A percentile compares a stretch with the other conserved stretches of the same genome.
phyloP scores from a whole-genome alignment of 163 green algal genomes.

The Scenedesmus sp. region DNA sequence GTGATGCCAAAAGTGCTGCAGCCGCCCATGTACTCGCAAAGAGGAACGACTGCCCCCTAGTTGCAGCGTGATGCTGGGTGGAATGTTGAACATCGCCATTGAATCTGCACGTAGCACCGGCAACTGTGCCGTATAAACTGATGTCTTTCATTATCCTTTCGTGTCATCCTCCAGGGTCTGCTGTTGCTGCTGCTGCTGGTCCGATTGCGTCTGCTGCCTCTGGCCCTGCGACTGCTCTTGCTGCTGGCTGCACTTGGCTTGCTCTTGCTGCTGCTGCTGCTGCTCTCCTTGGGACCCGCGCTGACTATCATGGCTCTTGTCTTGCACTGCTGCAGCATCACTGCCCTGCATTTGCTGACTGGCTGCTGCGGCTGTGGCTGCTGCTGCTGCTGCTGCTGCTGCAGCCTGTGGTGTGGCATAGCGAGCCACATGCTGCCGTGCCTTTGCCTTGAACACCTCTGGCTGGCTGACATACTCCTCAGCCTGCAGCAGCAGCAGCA shows the following conservation, averaged over 20 bases:
- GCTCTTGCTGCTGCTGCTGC: background rate
- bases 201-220: background rate
- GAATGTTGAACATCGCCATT: no score
- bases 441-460: constrained; percentile 51
- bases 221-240: constrained; percentile 1
- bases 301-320: background rate
- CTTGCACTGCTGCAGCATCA: background rate
- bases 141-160: background rate
- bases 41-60: no score
- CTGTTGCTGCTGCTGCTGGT: constrained; percentile 1
- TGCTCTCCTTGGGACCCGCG: background rate
- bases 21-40: no score
- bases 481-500: constrained; percentile 43
- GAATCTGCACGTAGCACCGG: background rate
- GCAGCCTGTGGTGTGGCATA: constrained; percentile 13
- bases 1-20: no score
- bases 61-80: no score
- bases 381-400: constrained; percentile 21
- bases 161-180: background rate
- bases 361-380: background rate
- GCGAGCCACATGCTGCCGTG: constrained; percentile 32
- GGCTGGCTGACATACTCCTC: constrained; percentile 48
- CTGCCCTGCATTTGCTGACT: background rate
- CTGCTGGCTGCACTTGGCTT: background rate
- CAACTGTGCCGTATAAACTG: background rate